Base-by-base conservation (phyloP, 164 flowering plant species). In the Warburgia ugandensis region DNA sequence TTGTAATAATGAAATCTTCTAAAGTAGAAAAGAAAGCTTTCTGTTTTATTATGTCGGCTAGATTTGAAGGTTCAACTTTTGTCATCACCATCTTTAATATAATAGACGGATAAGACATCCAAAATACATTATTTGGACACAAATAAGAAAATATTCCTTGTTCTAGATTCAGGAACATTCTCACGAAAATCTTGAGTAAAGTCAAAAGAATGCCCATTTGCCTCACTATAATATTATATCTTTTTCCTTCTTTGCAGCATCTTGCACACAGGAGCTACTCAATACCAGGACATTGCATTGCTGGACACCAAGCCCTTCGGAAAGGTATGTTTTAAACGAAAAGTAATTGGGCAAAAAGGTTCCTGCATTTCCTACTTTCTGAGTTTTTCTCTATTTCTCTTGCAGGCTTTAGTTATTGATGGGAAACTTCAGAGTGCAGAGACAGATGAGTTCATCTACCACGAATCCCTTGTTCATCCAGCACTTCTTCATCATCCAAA, bases 361-460 rank as follows among this genome's bases (percentile, higher is more conserved):
- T n/a, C n/a, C n/a, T n/a, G n/a, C n/a, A 14, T 14, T 14, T 35
- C 5, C 17, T 11, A 3, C 2, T 8, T 32, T 54, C 22, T 16
- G 11, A 6, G 10, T 16, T 28, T 5, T 36, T 27, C 4, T 0
- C 36, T 45, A 36, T 26, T 19, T 4, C 2, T 13, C 1, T 4
- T 13, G 43, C 63, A 89, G 97, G 88, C 86, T 55, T 44, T 86
- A 41, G 76, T 86, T 29, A 81, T 86, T 67, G 97, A 89, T 75
- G 97, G 97, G 36, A 90, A 86, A 83, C 84, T 90, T 61, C 97
- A 89, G 64, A 89, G 97, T 70, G 86, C 94, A 51, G 97, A 89
- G 65, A 79, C 71, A 3, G 94, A 86, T 69, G 95, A 90, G 55
- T 90, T 90, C 57, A 86, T 89, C 48, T 90, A 90, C 74, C 97